A percentile compares a stretch with the other conserved stretches of the same genome.
Evolutionary conservation across 306 rosid genomes (phyloP).

Genomic region (Quercus engelmannii): DNA sequence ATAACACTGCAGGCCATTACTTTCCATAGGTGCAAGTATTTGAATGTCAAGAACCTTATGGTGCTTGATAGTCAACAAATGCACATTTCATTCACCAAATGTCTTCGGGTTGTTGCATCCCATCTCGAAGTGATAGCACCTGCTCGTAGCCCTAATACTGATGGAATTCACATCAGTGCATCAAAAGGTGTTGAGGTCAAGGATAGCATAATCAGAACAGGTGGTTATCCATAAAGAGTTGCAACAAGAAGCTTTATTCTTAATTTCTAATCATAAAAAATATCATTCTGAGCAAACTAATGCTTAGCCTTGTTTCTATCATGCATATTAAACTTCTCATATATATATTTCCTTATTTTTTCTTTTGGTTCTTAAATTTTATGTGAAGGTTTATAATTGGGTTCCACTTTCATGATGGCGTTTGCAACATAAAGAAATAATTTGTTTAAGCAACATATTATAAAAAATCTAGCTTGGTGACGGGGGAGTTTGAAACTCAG

Average conservation of each 20-base stretch:
- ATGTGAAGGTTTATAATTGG: not conserved
- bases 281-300: not conserved
- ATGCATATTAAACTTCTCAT: not conserved
- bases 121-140: conserved; percentile 68
- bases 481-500: not conserved
- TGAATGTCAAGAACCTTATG: conserved; percentile 51
- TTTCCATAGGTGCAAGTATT: conserved; percentile 71
- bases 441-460: not conserved
- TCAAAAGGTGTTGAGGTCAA: conserved; percentile 51
- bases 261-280: not conserved
- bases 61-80: conserved; percentile 78
- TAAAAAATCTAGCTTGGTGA: not conserved
- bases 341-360: not conserved
- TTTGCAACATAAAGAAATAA: not conserved
- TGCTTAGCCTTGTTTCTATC: not conserved
- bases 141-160: conserved; percentile 80
- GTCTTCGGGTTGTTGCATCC: conserved; percentile 64
- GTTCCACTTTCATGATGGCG: not conserved
- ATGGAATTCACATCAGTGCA: conserved; percentile 85
- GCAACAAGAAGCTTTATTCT: not conserved
- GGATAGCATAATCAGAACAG: conserved; percentile 64
- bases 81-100: conserved; percentile 68
- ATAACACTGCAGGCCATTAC: conserved; percentile 68
- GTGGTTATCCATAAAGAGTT: conserved; percentile 29
- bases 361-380: not conserved